Conservation (phyloP, 2,329 filamentous ascomycete genomes). For the Chrysosporium queenslandicum region DNA sequence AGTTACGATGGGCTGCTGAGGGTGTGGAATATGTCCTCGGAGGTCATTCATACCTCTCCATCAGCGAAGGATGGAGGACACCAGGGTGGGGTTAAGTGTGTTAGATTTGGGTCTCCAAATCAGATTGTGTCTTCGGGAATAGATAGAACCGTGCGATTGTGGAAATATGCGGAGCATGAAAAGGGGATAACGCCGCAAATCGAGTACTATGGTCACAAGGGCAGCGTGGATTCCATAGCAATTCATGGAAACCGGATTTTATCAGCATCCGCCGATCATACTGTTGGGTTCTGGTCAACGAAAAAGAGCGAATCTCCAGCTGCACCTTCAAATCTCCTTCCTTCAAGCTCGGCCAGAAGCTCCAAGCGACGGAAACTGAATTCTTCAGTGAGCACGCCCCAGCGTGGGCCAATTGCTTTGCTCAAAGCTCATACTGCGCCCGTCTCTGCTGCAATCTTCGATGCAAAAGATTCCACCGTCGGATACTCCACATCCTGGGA, state of each 20-base stretch:
- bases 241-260: constrained; percentile 69
- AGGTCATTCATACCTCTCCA: constrained; percentile 67
- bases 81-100: constrained; percentile 66
- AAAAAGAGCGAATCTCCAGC: constrained; percentile 65
- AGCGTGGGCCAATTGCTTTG: constrained; percentile 68
- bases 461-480: constrained; percentile 72
- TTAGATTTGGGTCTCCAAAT: constrained; percentile 66
- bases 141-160: constrained; percentile 77
- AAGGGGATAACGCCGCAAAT: constrained; percentile 60
- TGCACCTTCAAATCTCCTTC: constrained; percentile 59
- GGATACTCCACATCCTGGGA: constrained; percentile 88
- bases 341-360: constrained; percentile 51
- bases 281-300: constrained; percentile 79
- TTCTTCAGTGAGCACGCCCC: constrained; percentile 48
- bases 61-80: constrained; percentile 60
- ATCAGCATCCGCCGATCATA: constrained; percentile 74
- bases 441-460: constrained; percentile 74
- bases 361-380: constrained; percentile 70
- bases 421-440: constrained; percentile 62
- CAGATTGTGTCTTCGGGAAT: constrained; percentile 74
- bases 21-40: constrained; percentile 83
- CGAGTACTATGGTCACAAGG: constrained; percentile 74
- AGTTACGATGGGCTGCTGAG: constrained; percentile 84
- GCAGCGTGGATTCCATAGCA: constrained; percentile 62
- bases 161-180: constrained; percentile 68